Evolutionary conservation across 371 early-diverging fungal species (phyloP), one percentile per base, ranked within the genome.

Genomic region (Mucor lusitanicus): DNA sequence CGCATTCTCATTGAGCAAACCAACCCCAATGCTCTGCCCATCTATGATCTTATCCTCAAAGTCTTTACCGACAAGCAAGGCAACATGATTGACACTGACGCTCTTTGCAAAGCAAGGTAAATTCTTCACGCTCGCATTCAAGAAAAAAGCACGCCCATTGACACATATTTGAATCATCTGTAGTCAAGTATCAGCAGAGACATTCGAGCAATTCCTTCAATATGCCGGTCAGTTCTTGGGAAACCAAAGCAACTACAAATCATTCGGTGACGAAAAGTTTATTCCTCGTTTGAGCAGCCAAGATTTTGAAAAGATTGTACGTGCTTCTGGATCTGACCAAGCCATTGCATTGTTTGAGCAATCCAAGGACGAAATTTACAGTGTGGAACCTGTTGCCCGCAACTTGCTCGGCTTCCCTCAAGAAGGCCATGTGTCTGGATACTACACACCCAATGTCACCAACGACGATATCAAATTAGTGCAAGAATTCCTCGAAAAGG

Each of bases 191-290:
- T 68, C 78, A 9, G 68, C 75, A 11, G 87, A 84, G 23, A 65
- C 74, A 0, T 88, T 85, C 75, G 82, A 79, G 17, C 64, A 76
- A n/a, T 81, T 88, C 57, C 59, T 88, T 44, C 85, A 88, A 67
- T 90, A 87, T 59, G 68, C 75, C 15, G 82, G 74, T 39, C 85
- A 83, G 40, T 81, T 83, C 50, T 70, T 85, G 9, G 79, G 81
- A 59, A 88, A 86, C 59, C 74, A 81, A 44, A 78, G 84, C 68
- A 88, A 90, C 69, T 87, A 85, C 80, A 84, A 83, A 50, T 76
- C 80, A 0, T 90, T 88, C 73, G 90, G 88, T 39, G 88, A 88
- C 69, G 83, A 83, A 50, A 90, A 88, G 74, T 86, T 90, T 65
- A 73, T 90, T 40, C 90, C 90, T 33, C 80, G 88, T 9, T 37